These are phyloP conservation scores for Skeletonema tropicum DNA, from an alignment of 108 stramenopile genomes.

Conservation along the genomic window DNA sequence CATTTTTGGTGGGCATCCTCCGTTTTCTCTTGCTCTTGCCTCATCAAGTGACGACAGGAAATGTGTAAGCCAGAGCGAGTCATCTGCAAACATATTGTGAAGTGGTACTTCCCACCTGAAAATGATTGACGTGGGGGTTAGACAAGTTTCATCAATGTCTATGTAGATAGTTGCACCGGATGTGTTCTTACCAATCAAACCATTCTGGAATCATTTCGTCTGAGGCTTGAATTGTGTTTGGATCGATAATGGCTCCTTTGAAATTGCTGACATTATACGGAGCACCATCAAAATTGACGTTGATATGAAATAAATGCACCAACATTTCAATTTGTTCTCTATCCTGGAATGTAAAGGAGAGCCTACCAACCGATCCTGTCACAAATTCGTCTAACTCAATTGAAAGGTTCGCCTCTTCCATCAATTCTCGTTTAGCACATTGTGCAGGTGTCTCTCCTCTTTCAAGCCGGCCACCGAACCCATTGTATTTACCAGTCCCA, in stretches of 20 bases:
- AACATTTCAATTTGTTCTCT: background rate
- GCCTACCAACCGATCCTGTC: slow-evolving; percentile 11
- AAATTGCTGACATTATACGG: background rate
- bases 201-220: slow-evolving; percentile 1
- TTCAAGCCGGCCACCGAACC: slow-evolving; percentile 20
- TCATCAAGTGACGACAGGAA: slow-evolving; percentile 11
- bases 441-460: slow-evolving; percentile 1
- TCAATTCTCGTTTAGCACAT: slow-evolving; percentile 17
- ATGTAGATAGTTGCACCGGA: too few relatives aligned
- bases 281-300: background rate
- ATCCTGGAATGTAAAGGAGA: slow-evolving; percentile 21
- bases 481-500: slow-evolving; percentile 21
- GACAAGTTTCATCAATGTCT: too few relatives aligned
- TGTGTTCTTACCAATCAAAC: background rate
- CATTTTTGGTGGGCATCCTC: background rate
- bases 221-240: background rate
- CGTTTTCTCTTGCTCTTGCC: background rate
- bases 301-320: slow-evolving; percentile 18
- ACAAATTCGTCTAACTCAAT: slow-evolving; percentile 4
- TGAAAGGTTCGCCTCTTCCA: slow-evolving; percentile 13
- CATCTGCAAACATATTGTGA: slow-evolving; percentile 25
- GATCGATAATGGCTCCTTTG: too few relatives aligned
- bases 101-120: slow-evolving; percentile 9
- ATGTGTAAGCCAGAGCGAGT: slow-evolving; percentile 19
- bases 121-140: too few relatives aligned